Conservation (phyloP, 106 monocot genomes). For the Cymbidium sinense region DNA sequence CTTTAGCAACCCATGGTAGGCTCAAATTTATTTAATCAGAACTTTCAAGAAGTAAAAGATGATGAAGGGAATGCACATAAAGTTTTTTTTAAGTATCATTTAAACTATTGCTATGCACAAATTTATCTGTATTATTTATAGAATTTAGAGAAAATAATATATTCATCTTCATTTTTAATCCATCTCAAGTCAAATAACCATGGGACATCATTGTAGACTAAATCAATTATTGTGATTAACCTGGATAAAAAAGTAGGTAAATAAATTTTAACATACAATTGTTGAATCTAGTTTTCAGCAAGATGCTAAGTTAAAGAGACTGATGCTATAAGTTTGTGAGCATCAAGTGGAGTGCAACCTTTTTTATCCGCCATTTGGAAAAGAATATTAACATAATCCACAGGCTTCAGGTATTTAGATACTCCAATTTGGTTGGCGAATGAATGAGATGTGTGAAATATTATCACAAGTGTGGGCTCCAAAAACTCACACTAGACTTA, state of each 20-base stretch:
- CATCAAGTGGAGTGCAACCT: slow-evolving; percentile 46
- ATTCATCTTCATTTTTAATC: slow-evolving; percentile 16
- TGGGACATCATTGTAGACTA: slow-evolving; percentile 95
- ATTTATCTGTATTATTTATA: slow-evolving; percentile 49
- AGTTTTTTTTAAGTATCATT: slow-evolving; percentile 86
- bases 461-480: too few species aligned
- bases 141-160: slow-evolving; percentile 24
- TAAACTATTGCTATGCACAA: slow-evolving; percentile 89
- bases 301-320: slow-evolving; percentile 62
- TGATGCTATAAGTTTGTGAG: slow-evolving; percentile 55
- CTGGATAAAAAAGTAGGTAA: slow-evolving; percentile 67
- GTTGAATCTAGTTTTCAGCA: slow-evolving; percentile 60
- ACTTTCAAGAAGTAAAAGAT: slow-evolving; percentile 83
- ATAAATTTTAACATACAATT: slow-evolving; percentile 50
- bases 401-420: slow-evolving; percentile 54
- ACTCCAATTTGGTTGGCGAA: slow-evolving; percentile 84
- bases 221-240: slow-evolving; percentile 60
- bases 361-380: slow-evolving; percentile 70
- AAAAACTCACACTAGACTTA: too few species aligned
- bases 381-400: slow-evolving; percentile 83
- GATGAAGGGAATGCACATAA: slow-evolving; percentile 86
- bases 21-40: slow-evolving; percentile 92
- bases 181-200: slow-evolving; percentile 74
- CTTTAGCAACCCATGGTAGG: slow-evolving; percentile 95
- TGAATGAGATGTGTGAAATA: too few species aligned